These are phyloP conservation scores for Fusarium papillatum DNA, from an alignment of 2,329 filamentous ascomycete species.

Conservation along the genomic window DNA sequence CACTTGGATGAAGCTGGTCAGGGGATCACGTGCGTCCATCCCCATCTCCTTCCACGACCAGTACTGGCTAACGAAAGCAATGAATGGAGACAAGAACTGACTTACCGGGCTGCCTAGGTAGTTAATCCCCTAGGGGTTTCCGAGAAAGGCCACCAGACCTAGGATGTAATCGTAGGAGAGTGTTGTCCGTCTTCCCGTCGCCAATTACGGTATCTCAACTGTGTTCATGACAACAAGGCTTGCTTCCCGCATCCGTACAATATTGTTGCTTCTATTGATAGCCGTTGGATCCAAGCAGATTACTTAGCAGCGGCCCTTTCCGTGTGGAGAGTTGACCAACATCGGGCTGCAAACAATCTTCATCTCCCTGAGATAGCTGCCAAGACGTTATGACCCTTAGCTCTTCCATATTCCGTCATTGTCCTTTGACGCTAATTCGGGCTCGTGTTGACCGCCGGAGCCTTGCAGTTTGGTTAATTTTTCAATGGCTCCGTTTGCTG, in stretches of 20 bases:
- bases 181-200: slow-evolving; percentile 15
- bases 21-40: neutral
- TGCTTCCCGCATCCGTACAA: slow-evolving; percentile 13
- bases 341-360: slow-evolving; percentile 8
- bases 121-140: neutral
- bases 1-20: neutral
- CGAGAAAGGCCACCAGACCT: neutral
- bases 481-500: neutral
- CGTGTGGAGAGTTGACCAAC: neutral
- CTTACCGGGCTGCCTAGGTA: neutral
- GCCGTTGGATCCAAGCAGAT: slow-evolving; percentile 3
- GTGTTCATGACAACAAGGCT: slow-evolving; percentile 16
- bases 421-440: neutral
- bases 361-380: neutral
- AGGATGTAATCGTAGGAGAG: slow-evolving; percentile 15
- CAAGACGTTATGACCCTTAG: neutral
- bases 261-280: neutral
- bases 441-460: slow-evolving; percentile 4
- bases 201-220: slow-evolving; percentile 5
- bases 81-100: neutral
- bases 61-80: neutral
- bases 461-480: neutral
- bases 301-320: slow-evolving; percentile 19
- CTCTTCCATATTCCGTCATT: neutral
- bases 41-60: neutral